These are phyloP conservation scores for Boletus vermiculosoides DNA, from an alignment of 768 basidiomycete genomes.

Conservation along the genomic window DNA sequence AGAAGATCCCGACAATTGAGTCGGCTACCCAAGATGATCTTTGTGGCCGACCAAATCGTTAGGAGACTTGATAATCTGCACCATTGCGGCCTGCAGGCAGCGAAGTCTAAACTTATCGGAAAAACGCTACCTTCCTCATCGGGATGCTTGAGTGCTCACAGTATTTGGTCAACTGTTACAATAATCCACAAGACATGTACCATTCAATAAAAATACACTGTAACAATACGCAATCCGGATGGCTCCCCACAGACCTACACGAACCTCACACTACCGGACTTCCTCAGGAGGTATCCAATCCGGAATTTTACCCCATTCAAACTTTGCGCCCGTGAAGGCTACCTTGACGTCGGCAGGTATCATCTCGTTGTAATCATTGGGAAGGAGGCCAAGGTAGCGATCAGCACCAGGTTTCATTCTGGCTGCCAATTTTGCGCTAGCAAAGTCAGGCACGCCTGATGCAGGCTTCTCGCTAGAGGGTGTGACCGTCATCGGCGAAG, in stretches of 20 bases:
- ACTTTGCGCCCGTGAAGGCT: constrained; percentile 55
- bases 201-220: constrained; percentile 6
- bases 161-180: neutral
- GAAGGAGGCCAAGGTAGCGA: constrained; percentile 57
- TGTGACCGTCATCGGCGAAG: constrained; percentile 25
- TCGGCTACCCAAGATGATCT: constrained; percentile 9
- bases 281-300: constrained; percentile 73
- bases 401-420: constrained; percentile 47
- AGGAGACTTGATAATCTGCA: constrained; percentile 15
- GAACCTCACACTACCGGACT: constrained; percentile 39
- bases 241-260: neutral
- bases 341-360: constrained; percentile 50
- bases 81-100: neutral
- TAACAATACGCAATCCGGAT: neutral
- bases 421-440: constrained; percentile 27
- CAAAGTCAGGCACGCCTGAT: constrained; percentile 35
- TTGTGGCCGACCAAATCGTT: constrained; percentile 2
- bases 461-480: constrained; percentile 21
- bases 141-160: neutral
- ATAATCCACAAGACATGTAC: neutral
- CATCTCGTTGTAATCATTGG: constrained; percentile 54
- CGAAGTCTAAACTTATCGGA: neutral
- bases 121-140: constrained; percentile 15
- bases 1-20: constrained; percentile 14
- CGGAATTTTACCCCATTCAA: constrained; percentile 69